Conservation (phyloP, 805 yeast genomes). For the Phaffomyces thermotolerans region DNA sequence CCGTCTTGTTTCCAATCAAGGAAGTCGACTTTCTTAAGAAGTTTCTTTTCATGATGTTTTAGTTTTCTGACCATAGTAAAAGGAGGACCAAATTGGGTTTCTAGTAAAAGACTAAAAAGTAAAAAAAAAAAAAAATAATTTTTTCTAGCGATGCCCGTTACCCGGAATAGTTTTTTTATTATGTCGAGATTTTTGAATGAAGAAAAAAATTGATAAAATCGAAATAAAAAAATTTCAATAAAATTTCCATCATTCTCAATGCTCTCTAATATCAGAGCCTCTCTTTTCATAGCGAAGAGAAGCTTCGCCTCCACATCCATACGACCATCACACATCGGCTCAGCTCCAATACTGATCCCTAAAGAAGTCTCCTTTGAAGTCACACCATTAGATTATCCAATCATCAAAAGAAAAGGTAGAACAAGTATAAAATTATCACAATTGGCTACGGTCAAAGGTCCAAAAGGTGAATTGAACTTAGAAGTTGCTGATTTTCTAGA, state of each 20-base stretch:
- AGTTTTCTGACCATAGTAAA: slow-evolving; percentile 71
- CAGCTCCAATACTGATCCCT: slow-evolving; percentile 63
- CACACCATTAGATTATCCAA: slow-evolving; percentile 47
- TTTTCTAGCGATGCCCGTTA: slow-evolving; percentile 4
- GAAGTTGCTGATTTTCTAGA: slow-evolving; percentile 68
- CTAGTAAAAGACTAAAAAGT: no score
- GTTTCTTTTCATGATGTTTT: slow-evolving; percentile 92
- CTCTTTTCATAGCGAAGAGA: slow-evolving; percentile 14
- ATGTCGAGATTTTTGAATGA: no score
- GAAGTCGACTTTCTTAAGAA: slow-evolving; percentile 91
- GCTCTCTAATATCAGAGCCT: no score
- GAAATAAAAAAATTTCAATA: no score
- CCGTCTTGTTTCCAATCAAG: slow-evolving; percentile 96
- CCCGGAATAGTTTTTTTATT: not conserved
- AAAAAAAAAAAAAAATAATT: no score
- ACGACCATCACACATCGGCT: slow-evolving; percentile 64
- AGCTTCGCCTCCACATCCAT: slow-evolving; percentile 27
- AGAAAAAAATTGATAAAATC: no score
- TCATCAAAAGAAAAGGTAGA: slow-evolving; percentile 59
- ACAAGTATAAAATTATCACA: slow-evolving; percentile 50
- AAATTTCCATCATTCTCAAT: no score
- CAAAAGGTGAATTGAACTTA: slow-evolving; percentile 60
- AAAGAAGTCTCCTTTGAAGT: slow-evolving; percentile 48
- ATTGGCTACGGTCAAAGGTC: slow-evolving; percentile 61
- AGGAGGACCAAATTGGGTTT: not conserved